These are phyloP conservation scores for Umbelopsis ramanniana DNA, from an alignment of 192 early-diverging fungal species.

Conservation along the genomic window DNA sequence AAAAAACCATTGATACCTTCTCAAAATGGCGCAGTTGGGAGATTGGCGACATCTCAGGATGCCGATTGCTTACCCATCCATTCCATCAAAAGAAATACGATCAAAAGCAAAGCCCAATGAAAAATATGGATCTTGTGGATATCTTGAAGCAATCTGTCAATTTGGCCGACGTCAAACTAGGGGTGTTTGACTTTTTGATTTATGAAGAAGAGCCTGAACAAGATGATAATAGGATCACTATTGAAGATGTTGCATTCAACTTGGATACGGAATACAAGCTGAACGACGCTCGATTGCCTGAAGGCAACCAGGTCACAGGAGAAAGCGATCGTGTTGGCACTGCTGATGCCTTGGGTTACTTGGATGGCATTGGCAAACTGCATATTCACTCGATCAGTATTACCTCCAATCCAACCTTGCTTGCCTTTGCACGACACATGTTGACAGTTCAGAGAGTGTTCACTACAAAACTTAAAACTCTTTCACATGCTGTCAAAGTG, in stretches of 20 bases:
- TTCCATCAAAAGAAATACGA: conserved; percentile 43
- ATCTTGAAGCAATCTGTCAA: conserved; percentile 43
- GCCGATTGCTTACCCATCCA: conserved; percentile 51
- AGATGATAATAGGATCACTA: conserved; percentile 50
- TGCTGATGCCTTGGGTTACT: conserved; percentile 36
- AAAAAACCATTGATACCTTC: conserved; percentile 48
- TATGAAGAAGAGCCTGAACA: conserved; percentile 49
- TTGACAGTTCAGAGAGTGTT: conserved; percentile 60
- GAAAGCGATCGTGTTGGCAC: neutral
- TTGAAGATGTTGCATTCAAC: conserved; percentile 23
- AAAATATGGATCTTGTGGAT: conserved; percentile 31
- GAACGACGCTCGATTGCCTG: conserved; percentile 3
- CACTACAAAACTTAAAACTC: conserved; percentile 36
- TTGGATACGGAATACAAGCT: conserved; percentile 18
- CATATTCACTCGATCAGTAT: conserved; percentile 41
- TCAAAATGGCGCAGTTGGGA: conserved; percentile 70
- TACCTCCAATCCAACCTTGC: conserved; percentile 52
- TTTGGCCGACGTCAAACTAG: conserved; percentile 44
- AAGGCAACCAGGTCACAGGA: neutral
- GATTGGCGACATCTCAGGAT: conserved; percentile 49
- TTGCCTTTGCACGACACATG: conserved; percentile 62
- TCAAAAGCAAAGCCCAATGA: conserved; percentile 5
- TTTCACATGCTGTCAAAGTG: conserved; percentile 34
- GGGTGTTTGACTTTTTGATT: conserved; percentile 48
- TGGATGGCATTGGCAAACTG: conserved; percentile 49